Conservation (phyloP, 441 rosid genomes). For the California macrophylla region DNA sequence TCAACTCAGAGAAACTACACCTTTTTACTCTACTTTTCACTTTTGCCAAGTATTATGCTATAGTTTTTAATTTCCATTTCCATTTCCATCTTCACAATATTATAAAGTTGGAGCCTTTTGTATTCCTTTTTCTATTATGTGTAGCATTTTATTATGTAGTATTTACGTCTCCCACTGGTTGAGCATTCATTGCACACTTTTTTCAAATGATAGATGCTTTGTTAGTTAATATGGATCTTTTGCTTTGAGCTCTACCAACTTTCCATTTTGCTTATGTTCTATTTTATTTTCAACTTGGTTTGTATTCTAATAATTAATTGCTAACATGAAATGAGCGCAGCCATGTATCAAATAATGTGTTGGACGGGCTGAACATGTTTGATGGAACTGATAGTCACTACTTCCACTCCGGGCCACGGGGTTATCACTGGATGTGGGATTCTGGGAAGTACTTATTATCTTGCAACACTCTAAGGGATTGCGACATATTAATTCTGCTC, state of each 20-base stretch:
- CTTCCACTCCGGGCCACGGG: constrained; percentile 80
- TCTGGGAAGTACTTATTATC: constrained; percentile 81
- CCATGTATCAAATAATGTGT: constrained; percentile 80
- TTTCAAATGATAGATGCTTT: not conserved
- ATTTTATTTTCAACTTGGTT: not conserved
- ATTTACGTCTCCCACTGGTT: not conserved
- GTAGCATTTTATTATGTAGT: not conserved
- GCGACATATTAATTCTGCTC: constrained; percentile 2
- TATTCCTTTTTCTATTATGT: constrained; percentile 7
- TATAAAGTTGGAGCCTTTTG: not conserved
- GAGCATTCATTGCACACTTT: not conserved
- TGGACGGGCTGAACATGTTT: constrained; percentile 95
- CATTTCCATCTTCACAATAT: not conserved
- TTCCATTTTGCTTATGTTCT: not conserved
- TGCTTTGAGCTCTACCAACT: not conserved
- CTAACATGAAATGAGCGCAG: constrained; percentile 31
- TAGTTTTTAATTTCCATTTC: not conserved
- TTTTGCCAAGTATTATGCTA: not conserved
- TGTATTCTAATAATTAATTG: constrained; percentile 14
- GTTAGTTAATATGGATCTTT: not conserved
- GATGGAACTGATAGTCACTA: constrained; percentile 94
- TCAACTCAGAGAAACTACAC: not conserved
- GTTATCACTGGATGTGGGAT: constrained; percentile 98
- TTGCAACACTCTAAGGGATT: not conserved
- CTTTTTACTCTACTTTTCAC: not conserved